A percentile compares a stretch with the other conserved stretches of the same genome.
phyloP scores from a whole-genome alignment of 495 filamentous ascomycete species.

The Pseudotulostoma volvatum region DNA sequence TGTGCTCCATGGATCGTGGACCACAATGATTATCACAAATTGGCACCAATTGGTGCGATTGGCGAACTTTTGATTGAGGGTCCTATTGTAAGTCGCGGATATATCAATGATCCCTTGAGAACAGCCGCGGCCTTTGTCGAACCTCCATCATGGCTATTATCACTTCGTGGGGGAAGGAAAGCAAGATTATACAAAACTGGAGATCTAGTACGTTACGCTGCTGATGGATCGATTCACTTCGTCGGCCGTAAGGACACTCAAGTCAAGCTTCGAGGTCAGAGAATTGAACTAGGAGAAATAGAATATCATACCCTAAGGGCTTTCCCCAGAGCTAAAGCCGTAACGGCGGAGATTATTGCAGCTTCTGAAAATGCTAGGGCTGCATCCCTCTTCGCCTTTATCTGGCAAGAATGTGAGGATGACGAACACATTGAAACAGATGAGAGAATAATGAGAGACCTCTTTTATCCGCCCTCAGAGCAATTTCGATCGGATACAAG shows the following conservation, averaged over 20 bases:
- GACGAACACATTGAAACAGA: too few relatives aligned
- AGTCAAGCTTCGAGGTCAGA: constrained; percentile 45
- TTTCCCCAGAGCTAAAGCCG: constrained; percentile 16
- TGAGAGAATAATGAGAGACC: too few relatives aligned
- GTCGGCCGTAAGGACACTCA: constrained; percentile 45
- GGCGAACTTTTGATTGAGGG: constrained; percentile 42
- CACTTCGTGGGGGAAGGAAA: constrained; percentile 16
- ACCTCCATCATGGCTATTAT: constrained; percentile 31
- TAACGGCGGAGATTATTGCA: constrained; percentile 24
- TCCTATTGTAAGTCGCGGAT: constrained; percentile 34
- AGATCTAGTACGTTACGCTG: constrained; percentile 39
- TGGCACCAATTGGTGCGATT: constrained; percentile 33
- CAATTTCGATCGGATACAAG: neutral
- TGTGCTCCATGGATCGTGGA: constrained; percentile 31
- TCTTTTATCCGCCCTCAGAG: neutral
- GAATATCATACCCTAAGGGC: constrained; percentile 21
- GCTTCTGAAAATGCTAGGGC: too few relatives aligned
- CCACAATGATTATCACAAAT: constrained; percentile 24
- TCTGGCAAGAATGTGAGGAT: neutral
- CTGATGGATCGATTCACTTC: constrained; percentile 38
- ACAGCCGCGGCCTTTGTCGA: constrained; percentile 32
- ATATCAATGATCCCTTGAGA: constrained; percentile 31
- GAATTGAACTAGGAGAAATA: constrained; percentile 44
- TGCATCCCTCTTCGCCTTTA: neutral
- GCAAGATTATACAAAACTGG: constrained; percentile 34